Base-by-base conservation (phyloP, 306 rosid species). In the Vigna unguiculata region DNA sequence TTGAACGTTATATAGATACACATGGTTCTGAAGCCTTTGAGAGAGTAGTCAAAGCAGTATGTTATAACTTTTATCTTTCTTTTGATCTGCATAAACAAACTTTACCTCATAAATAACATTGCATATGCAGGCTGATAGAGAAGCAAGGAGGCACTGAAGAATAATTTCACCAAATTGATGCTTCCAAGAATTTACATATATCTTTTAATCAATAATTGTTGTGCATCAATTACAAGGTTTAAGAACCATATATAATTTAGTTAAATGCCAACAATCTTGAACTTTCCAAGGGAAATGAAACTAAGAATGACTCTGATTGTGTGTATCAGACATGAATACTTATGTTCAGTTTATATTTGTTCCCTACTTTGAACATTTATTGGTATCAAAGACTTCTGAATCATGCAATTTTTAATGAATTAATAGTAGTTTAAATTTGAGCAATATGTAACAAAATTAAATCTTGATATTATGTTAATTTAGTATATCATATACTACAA, bases 21-120 rank as follows among this genome's bases (percentile, higher is more conserved):
- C 48, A 87, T 73, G 97, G 96, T 71, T 43, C 85, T 16, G 93
- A 87, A 34, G 90, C 96, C 2, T 90, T 90, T 11, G 91, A 92
- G 11, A 80, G 83, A 71, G 88, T 88, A 19, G 69, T 92, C 64
- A 86, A 61, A 88, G 88, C 87, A 21, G 95, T 91, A 88, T 32
- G 74, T 32, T 5, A 24, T 34, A 74, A 54, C 9, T 38, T 5
- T 0, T 57, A 57, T 57, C 36, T 21, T 21, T 22, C 16, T 54
- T 10, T 24, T 22, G 1, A 43, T 43, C 15, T 4, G 16, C 17
- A 57, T 24, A 5, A 0, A 57, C 1, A 14, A 22, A 22, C 16
- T 12, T 12, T 55, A 20, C 11, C 20, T 20, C 4, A 4, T 11
- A 11, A 11, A 57, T 57, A 57, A 54, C 46, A 15, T 49, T 22